A percentile compares a stretch with the other conserved stretches of the same genome.
Conservation (phyloP, 2,329 filamentous ascomycete genomes). For the Fusarium odoratissimum region DNA sequence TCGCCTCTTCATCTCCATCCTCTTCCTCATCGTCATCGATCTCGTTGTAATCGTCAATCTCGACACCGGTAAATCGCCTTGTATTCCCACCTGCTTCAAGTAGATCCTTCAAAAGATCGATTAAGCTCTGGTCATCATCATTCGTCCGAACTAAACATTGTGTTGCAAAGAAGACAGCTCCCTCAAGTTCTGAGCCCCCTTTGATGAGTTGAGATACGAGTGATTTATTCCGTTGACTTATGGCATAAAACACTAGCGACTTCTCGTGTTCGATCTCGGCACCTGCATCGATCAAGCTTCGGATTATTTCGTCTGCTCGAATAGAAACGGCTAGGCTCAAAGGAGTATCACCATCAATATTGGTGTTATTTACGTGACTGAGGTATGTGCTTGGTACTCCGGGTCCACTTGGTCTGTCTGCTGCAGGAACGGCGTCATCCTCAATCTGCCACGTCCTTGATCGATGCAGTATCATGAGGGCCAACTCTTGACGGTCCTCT, state of each 20-base stretch:
- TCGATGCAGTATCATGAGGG: not conserved
- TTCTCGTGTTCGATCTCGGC: not conserved
- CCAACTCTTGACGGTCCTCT: accelerated
- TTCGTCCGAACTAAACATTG: accelerated
- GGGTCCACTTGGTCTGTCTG: too few species aligned
- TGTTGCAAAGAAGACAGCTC: not conserved
- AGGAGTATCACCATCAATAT: not conserved
- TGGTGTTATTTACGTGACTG: accelerated
- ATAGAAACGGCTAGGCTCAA: not conserved
- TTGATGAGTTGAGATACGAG: accelerated
- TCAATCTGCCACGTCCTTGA: not conserved
- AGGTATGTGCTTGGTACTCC: accelerated
- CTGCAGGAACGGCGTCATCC: too few species aligned
- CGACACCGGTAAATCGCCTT: too few species aligned
- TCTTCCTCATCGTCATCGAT: too few species aligned
- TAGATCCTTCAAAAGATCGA: too few species aligned
- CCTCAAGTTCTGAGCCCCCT: not conserved
- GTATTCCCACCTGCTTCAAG: too few species aligned
- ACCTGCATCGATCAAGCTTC: accelerated
- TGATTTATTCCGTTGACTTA: accelerated
- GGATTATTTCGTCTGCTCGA: accelerated
- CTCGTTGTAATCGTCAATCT: too few species aligned
- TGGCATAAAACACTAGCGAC: not conserved
- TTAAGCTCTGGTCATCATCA: too few species aligned
- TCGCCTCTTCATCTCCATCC: too few species aligned